Evolutionary conservation across 768 basidiomycete genomes (phyloP), one percentile per base, ranked within the genome.

Genomic region (Suillus subalutaceus): DNA sequence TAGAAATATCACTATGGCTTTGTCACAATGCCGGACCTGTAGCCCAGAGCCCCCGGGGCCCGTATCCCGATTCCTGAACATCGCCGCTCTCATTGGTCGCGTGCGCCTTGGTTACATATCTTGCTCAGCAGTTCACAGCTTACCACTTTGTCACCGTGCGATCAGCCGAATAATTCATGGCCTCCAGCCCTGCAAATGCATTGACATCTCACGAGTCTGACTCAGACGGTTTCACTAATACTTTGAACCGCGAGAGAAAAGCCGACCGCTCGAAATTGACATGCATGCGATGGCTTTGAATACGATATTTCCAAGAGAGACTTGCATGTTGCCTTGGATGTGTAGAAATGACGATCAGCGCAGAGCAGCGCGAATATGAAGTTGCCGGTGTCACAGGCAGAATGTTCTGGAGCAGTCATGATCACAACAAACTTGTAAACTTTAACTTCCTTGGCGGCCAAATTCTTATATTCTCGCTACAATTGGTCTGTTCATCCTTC

Each of bases 381-480:
- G 20, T 56, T 56, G 55, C 53, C 53, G 53, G 32, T 53, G 53
- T 35, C 18, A 5, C 53, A 35, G 53, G 18, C 53, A 20, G 55
- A 56, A 56, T 56, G 55, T 56, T 56, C 55, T 56, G 55, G 55
- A 56, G 32, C 5, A 32, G 55, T 56, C 55, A 13, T 35, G 55
- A 56, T 56, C 32, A 20, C 32, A 20, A 55, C 32, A 35, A 20
- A 56, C 32, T 56, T 56, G 53, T 35, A 35, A 35, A 56, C 55
- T 56, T 56, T 56, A 56, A 55, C 53, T 37, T 55, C 18, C 18
- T 18, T 55, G 26, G 26, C 26, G 26, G 26, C 26, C 30, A 35
- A 20, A 32, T 56, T 56, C 55, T 35, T 56, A 55, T 20, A 56
- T 18, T 35, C 52, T 32, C 26, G 15, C 15, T 52, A 52, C 23